Percentiles rank a stretch among this genome's conserved stretches.
Evolutionary conservation across 352 stramenopile genomes (phyloP).

Genomic region (Globisporangium paroecandrum): DNA sequence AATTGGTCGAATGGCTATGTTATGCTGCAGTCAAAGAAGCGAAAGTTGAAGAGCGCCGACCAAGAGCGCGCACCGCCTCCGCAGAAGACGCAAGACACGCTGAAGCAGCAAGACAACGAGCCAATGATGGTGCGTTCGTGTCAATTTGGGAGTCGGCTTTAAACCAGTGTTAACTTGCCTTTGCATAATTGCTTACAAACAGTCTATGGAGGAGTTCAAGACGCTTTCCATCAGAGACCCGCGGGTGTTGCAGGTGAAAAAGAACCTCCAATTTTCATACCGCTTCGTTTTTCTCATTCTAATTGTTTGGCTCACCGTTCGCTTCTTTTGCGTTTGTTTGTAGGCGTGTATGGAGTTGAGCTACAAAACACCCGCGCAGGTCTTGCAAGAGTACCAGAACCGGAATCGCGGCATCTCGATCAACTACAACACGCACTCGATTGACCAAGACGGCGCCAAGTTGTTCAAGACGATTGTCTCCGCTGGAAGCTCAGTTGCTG

Average conservation of each 20-base stretch:
- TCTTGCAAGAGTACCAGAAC: slow-evolving; percentile 86
- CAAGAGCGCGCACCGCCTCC: slow-evolving; percentile 8
- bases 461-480: slow-evolving; percentile 84
- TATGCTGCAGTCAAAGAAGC: slow-evolving; percentile 34
- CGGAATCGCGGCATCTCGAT: slow-evolving; percentile 72
- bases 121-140: slow-evolving; percentile 32
- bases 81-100: slow-evolving; percentile 14
- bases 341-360: slow-evolving; percentile 74
- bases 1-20: background rate
- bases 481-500: slow-evolving; percentile 54
- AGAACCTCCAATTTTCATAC: too few species aligned
- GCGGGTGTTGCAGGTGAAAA: slow-evolving; percentile 52
- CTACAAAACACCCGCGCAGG: slow-evolving; percentile 79
- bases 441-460: slow-evolving; percentile 50
- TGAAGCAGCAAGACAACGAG: slow-evolving; percentile 17
- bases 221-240: slow-evolving; percentile 54
- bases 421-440: slow-evolving; percentile 74
- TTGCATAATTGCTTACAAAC: background rate
- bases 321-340: slow-evolving; percentile 1
- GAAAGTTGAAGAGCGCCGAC: slow-evolving; percentile 32
- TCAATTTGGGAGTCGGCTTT: too few species aligned
- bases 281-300: background rate
- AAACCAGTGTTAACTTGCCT: background rate
- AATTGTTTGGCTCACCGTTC: background rate
- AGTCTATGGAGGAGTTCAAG: slow-evolving; percentile 74